Evolutionary conservation across 2,329 filamentous ascomycete genomes (phyloP).

Genomic region (Exophiala lecanii-corni): DNA sequence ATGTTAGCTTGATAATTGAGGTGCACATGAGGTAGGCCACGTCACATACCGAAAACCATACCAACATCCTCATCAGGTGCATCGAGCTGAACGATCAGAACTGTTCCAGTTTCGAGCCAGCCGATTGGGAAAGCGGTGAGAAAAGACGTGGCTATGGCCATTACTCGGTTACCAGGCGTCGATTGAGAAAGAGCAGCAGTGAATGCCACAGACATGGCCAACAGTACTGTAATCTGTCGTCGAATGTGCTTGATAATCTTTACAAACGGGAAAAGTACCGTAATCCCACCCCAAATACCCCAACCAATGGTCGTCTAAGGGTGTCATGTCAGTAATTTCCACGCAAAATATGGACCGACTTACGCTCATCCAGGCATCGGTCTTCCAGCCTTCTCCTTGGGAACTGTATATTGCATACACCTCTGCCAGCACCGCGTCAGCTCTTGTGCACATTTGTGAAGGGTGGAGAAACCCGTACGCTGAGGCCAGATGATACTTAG

Average conservation of each 20-base stretch:
- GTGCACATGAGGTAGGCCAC: background rate
- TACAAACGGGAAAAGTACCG: conserved; percentile 28
- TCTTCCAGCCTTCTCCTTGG: conserved; percentile 1
- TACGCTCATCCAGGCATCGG: background rate
- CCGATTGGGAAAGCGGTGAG: conserved; percentile 9
- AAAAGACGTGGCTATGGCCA: conserved; percentile 9
- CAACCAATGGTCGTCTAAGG: conserved; percentile 30
- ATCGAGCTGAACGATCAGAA: conserved; percentile 10
- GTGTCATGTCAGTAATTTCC: background rate
- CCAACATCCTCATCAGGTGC: conserved; percentile 17
- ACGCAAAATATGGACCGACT: no score
- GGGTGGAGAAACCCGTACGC: background rate
- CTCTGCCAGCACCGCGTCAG: background rate
- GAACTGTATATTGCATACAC: conserved; percentile 5
- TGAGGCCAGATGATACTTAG: conserved; percentile 11
- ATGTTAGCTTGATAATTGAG: background rate
- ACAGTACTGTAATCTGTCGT: conserved; percentile 19
- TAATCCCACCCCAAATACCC: conserved; percentile 31
- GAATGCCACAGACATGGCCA: background rate
- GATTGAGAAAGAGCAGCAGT: background rate
- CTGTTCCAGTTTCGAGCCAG: conserved; percentile 11
- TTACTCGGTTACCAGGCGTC: background rate
- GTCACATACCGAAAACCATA: conserved; percentile 7
- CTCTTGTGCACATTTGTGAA: background rate
- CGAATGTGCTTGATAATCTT: conserved; percentile 27